Conservation (phyloP, 768 basidiomycete genomes). For the Serendipita indica region DNA sequence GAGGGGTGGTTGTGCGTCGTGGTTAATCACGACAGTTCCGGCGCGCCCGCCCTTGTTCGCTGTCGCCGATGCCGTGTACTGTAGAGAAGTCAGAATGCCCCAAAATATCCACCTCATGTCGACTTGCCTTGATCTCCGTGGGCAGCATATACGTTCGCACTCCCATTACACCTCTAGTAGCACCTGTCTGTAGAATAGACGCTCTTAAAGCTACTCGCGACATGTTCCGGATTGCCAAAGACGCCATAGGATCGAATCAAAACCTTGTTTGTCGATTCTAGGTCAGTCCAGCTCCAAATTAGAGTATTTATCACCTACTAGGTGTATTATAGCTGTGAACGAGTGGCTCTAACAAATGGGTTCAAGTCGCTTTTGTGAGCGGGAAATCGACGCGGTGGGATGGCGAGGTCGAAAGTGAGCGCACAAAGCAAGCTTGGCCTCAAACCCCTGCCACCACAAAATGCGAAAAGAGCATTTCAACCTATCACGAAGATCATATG, state of each 20-base stretch:
- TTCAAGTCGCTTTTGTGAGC: neutral
- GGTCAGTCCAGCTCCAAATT: no score
- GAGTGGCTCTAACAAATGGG: neutral
- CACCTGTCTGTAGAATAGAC: neutral
- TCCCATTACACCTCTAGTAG: neutral
- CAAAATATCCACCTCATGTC: neutral
- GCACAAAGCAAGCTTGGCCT: neutral
- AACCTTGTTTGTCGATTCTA: neutral
- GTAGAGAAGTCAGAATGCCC: neutral
- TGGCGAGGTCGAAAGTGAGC: neutral
- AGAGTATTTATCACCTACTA: neutral
- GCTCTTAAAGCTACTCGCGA: neutral
- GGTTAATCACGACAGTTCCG: neutral
- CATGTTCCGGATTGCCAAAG: neutral
- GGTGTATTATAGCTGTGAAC: neutral
- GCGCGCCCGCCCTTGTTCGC: neutral
- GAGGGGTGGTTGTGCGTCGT: neutral
- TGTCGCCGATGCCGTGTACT: constrained; percentile 1
- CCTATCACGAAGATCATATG: no score
- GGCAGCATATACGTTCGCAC: neutral
- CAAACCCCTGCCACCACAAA: no score
- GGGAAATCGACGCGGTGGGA: neutral
- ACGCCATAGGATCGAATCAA: neutral
- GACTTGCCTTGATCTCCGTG: neutral
- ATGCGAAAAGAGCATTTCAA: no score